Evolutionary conservation across 352 stramenopile genomes (phyloP), one percentile per base, ranked within the genome.

Genomic region (Phytophthora citrophthora): DNA sequence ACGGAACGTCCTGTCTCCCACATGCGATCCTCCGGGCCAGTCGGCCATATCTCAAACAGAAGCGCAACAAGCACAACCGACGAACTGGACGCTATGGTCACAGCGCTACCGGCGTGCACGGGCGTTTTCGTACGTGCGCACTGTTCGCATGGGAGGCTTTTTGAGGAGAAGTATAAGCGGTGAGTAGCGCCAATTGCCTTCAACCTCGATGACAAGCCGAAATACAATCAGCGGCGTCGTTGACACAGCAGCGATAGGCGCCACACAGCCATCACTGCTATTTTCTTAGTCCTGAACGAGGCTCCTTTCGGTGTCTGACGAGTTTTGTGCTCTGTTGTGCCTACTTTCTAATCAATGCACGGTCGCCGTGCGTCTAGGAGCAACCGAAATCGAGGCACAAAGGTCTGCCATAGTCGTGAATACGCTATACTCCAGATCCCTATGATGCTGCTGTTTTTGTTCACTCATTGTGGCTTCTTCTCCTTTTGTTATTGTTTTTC

Each of bases 141-240:
- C 41, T 90, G 81, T 59, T 26, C 44, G 13, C 81, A 90, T 38
- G 32, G 63, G 11, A 51, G 55, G 59, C 65, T 90, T 29, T 90
- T 90, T 51, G 46, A 76, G 40, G 51, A 51, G 26, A 79, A 90
- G 54, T 90, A 90, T 72, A 90, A 90, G 57, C 74, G 81, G 81
- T 90, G 51, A 53, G 76, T 57, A 7, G 20, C 20, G 20, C 1
- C 20, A 20, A 20, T 20, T 20, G 20, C 20, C 26, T 12, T 26
- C 11, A 2, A 5, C 4, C 34, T 16, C 29, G 13, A 41, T n/a
- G 46, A 34, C 46, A 39, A 24, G 47, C 16, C 49, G 51, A 55
- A 68, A 72, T 72, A 60, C 24, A 20, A 20, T 20, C 20, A 20
- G 20, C 20, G 20, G 20, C 20, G 20, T 20, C 1, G 20, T 20